phyloP scores from a whole-genome alignment of 345 rosid species.

The Kandelia obovata region DNA sequence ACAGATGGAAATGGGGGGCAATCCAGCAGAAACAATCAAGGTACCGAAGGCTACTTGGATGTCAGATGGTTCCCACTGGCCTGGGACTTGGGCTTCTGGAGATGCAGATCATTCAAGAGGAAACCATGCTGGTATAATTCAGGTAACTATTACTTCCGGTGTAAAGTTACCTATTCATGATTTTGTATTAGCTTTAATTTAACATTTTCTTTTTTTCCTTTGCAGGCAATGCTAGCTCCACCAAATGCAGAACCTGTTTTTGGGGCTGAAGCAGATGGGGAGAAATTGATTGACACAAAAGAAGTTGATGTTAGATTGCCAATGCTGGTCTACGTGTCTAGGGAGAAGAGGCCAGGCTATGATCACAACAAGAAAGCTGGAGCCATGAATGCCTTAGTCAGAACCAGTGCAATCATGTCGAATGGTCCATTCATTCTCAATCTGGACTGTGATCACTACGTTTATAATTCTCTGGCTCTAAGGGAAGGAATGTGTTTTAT shows the following conservation, averaged over 20 bases:
- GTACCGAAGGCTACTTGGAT: conserved; percentile 74
- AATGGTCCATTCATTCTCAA: conserved; percentile 33
- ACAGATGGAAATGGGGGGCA: conserved; percentile 55
- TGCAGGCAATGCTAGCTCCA: conserved; percentile 80
- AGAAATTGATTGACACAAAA: conserved; percentile 25
- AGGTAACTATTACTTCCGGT: conserved; percentile 40
- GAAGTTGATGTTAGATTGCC: conserved; percentile 30
- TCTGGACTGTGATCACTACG: conserved; percentile 34
- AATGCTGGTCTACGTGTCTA: conserved; percentile 31
- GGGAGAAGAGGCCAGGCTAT: conserved; percentile 31
- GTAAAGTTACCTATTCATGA: neutral
- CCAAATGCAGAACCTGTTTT: conserved; percentile 64
- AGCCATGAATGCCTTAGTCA: conserved; percentile 33
- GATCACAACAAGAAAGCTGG: conserved; percentile 39
- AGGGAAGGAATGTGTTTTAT: conserved; percentile 39
- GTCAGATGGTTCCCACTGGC: conserved; percentile 88
- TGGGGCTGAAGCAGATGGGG: conserved; percentile 24
- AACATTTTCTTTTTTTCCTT: neutral
- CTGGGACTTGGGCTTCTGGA: conserved; percentile 77
- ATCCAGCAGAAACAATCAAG: conserved; percentile 36
- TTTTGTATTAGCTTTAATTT: conserved; percentile 8
- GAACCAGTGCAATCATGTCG: conserved; percentile 37
- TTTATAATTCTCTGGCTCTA: conserved; percentile 30
- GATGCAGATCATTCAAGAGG: conserved; percentile 62
- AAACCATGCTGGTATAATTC: conserved; percentile 78